phyloP scores from a whole-genome alignment of 2,329 filamentous ascomycete genomes.

The Penicillium sp. region DNA sequence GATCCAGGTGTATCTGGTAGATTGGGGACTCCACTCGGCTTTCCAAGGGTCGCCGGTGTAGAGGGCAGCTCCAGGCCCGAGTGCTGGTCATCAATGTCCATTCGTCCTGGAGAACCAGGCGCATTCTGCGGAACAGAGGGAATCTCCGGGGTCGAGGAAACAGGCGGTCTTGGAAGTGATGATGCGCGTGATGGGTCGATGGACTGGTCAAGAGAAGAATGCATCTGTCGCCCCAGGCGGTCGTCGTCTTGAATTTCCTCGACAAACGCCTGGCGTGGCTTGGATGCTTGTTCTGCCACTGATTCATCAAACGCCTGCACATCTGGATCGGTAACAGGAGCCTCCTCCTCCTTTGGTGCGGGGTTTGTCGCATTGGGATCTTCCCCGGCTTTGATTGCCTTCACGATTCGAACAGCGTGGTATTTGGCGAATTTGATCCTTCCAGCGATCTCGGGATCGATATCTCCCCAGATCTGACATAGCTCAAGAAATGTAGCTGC shows the following conservation, averaged over 20 bases:
- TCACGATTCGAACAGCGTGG: slow-evolving; percentile 85
- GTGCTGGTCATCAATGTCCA: slow-evolving; percentile 35
- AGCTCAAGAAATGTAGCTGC: slow-evolving; percentile 89
- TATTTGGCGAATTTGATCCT: slow-evolving; percentile 98
- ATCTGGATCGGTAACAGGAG: slow-evolving; percentile 55
- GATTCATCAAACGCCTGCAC: slow-evolving; percentile 51
- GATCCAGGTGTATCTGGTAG: slow-evolving; percentile 32
- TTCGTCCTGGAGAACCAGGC: slow-evolving; percentile 24
- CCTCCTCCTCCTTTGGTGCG: slow-evolving; percentile 52
- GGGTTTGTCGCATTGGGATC: slow-evolving; percentile 93
- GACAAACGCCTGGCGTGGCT: slow-evolving; percentile 51
- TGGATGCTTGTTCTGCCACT: slow-evolving; percentile 41
- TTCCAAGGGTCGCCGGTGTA: slow-evolving; percentile 35
- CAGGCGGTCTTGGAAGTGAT: slow-evolving; percentile 33
- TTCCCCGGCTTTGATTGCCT: slow-evolving; percentile 81
- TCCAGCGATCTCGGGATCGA: slow-evolving; percentile 68
- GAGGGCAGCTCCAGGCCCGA: slow-evolving; percentile 36
- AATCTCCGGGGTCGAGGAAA: slow-evolving; percentile 18
- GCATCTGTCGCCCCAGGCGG: slow-evolving; percentile 42
- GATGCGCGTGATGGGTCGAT: slow-evolving; percentile 47
- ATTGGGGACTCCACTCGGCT: slow-evolving; percentile 22
- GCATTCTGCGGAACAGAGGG: slow-evolving; percentile 24
- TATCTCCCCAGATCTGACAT: slow-evolving; percentile 71
- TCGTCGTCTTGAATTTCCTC: slow-evolving; percentile 58
- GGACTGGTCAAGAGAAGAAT: slow-evolving; percentile 49